Evolutionary conservation across 2,329 filamentous ascomycete species (phyloP), one percentile per base, ranked within the genome.

Genomic region (Fusarium oxysporum): DNA sequence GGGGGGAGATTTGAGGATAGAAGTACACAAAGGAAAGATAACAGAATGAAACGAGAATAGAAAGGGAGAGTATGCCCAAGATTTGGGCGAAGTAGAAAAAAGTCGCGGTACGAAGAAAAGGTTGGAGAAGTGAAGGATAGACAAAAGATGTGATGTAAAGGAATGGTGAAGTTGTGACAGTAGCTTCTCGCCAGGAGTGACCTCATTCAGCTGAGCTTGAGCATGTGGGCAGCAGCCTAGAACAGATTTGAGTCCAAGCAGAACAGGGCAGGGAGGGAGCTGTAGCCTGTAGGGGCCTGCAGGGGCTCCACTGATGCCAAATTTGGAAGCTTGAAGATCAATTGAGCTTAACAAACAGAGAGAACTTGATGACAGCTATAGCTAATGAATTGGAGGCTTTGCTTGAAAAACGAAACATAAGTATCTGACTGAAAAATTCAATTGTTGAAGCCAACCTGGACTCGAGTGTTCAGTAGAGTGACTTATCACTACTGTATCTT

Each of bases 171-270:
- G 57, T 32, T 45, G 40, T 48, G 50, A 48, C 40, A 44, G 50
- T 62, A 51, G 51, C 51, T 35, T 69, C 35, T 40, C 37, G 32
- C 43, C 40, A 56, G 48, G 33, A 69, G 66, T 69, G 65, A 69
- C 66, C 66, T 69, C 66, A 69, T 69, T 53, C 65, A 68, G 65
- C 51, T 64, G 44, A 69, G 65, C 66, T 70, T 57, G 54, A 48
- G 40, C 40, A 53, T 69, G 65, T 69, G 44, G 57, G 40, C 38
- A 40, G 40, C 50, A 40, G 40, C 50, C 64, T 66, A 37, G 33
- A 30, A 25, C 56, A 38, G 30, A 50, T 57, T 58, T 25, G 28
- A 40, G 41, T 28, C 28, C 28, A 28, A 32, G 44, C 23, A 38
- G 61, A 55, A 16, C 30, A 33, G 37, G 16, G 33, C 63, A 71